Conservation (phyloP, 768 basidiomycete species). For the Tylopilus vinaceipallidus region DNA sequence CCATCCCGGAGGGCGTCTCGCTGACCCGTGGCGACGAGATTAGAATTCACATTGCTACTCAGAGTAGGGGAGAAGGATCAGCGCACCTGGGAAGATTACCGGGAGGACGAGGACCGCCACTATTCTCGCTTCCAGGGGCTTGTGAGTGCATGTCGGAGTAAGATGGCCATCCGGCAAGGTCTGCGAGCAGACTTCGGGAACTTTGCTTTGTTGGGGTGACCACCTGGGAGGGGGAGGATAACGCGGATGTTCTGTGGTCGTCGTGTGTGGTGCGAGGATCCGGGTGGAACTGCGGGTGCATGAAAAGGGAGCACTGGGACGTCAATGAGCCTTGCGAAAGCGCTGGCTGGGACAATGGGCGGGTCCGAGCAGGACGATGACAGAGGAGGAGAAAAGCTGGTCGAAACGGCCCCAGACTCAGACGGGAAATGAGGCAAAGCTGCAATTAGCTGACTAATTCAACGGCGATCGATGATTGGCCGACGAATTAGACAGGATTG, state of each 20-base stretch:
- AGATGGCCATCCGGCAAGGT: slow-evolving; percentile 16
- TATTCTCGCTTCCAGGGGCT: slow-evolving; percentile 16
- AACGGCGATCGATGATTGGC: slow-evolving; percentile 5
- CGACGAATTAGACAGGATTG: slow-evolving; percentile 1
- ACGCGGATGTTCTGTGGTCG: neutral
- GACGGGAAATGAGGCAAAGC: slow-evolving; percentile 14
- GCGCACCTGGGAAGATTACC: slow-evolving; percentile 15
- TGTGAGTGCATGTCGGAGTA: slow-evolving; percentile 10
- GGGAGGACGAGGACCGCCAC: slow-evolving; percentile 4
- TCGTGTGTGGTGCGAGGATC: slow-evolving; percentile 4
- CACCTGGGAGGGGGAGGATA: slow-evolving; percentile 6
- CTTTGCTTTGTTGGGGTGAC: slow-evolving; percentile 13
- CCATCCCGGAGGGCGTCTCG: slow-evolving; percentile 3
- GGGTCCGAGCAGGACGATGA: neutral
- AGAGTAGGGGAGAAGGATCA: neutral
- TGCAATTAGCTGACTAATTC: slow-evolving; percentile 24
- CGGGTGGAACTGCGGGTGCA: slow-evolving; percentile 6
- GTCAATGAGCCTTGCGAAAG: too few relatives aligned
- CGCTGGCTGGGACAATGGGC: neutral
- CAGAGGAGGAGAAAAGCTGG: slow-evolving; percentile 1
- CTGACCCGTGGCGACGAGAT: slow-evolving; percentile 4
- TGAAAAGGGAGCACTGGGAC: neutral
- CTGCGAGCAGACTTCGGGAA: slow-evolving; percentile 8
- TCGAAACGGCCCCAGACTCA: slow-evolving; percentile 1
- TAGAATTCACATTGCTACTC: neutral